Evolutionary conservation across 2,329 filamentous ascomycete species (phyloP).

Genomic region (Eutypella sp.): DNA sequence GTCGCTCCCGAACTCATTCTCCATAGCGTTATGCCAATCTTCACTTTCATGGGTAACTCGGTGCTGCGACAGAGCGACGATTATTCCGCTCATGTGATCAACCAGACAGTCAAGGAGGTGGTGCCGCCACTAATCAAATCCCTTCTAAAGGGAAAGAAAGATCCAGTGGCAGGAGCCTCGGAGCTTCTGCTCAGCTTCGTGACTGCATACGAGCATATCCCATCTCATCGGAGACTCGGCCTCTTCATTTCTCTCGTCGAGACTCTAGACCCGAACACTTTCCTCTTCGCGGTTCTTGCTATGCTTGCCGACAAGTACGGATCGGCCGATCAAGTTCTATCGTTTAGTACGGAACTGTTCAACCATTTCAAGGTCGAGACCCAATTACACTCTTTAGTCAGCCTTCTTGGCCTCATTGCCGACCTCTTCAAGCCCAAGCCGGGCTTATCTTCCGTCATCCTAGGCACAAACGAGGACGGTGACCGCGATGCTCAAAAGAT

Average conservation of each 20-base stretch:
- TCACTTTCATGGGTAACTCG: constrained; percentile 94
- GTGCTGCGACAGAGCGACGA: constrained; percentile 91
- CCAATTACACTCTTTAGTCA: constrained; percentile 74
- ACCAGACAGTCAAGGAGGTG: constrained; percentile 89
- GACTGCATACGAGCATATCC: constrained; percentile 93
- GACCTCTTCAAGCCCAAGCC: constrained; percentile 76
- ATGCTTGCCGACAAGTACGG: constrained; percentile 91
- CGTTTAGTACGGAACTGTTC: constrained; percentile 72
- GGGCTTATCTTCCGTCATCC: constrained; percentile 64
- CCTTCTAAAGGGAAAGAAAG: constrained; percentile 73
- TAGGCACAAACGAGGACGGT: constrained; percentile 50
- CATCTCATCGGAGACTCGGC: constrained; percentile 73
- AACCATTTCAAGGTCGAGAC: constrained; percentile 66
- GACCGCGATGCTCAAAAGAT: constrained; percentile 45
- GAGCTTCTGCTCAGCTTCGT: constrained; percentile 94
- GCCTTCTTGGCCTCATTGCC: constrained; percentile 67
- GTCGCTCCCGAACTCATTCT: constrained; percentile 87
- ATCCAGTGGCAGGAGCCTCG: constrained; percentile 73
- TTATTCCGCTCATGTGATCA: constrained; percentile 93
- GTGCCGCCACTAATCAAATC: constrained; percentile 87
- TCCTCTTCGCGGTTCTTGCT: constrained; percentile 79
- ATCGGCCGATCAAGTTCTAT: constrained; percentile 64
- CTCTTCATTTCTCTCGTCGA: constrained; percentile 82
- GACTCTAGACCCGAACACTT: constrained; percentile 80
- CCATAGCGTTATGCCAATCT: constrained; percentile 98